phyloP scores from a whole-genome alignment of 2,329 filamentous ascomycete genomes.

The Fusarium nygamai region DNA sequence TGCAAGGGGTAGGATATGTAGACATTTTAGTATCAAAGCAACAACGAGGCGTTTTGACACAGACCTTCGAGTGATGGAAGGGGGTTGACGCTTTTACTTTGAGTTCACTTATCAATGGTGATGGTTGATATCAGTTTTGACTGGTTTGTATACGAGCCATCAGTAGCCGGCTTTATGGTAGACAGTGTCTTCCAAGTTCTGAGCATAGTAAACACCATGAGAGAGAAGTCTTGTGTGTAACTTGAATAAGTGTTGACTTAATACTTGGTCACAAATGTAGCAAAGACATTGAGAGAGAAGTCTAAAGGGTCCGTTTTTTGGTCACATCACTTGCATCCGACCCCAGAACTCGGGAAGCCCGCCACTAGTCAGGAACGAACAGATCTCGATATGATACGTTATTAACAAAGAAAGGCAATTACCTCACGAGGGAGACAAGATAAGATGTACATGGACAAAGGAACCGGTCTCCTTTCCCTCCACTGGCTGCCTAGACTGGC shows the following conservation, averaged over 20 bases:
- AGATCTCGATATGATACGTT: neutral
- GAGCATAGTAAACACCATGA: neutral
- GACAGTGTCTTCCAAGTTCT: neutral
- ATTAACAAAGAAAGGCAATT: neutral
- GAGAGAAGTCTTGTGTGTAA: neutral
- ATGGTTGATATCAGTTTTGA: neutral
- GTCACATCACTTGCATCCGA: neutral
- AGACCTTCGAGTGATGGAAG: neutral
- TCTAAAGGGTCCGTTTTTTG: neutral
- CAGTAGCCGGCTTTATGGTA: neutral
- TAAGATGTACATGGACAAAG: neutral
- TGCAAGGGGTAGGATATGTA: constrained; percentile 3
- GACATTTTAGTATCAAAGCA: neutral
- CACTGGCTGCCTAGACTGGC: neutral
- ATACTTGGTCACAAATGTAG: neutral
- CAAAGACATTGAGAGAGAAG: neutral
- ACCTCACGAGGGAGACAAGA: neutral
- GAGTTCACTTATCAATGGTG: neutral
- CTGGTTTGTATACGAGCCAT: neutral
- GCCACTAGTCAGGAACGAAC: neutral
- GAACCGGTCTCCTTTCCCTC: neutral
- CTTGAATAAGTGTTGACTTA: too few species aligned
- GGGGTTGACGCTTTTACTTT: neutral
- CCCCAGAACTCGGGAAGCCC: constrained; percentile 11
- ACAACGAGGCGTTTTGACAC: neutral